Conservation (phyloP, 257 asterid species). For the Solanum infundibuliforme region DNA sequence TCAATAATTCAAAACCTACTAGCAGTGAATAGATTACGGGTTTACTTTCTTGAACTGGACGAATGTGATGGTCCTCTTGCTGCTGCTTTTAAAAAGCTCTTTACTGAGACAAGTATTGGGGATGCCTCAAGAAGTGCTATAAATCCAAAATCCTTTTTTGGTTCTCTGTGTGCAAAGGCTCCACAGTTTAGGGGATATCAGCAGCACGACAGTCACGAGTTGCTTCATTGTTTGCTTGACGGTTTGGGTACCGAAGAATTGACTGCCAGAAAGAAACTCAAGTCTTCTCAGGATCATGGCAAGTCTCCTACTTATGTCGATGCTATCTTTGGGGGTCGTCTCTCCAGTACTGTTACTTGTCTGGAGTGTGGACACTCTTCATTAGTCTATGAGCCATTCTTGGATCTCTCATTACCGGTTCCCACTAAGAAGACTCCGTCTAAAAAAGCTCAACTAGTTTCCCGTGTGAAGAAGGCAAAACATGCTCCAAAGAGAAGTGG, state of each 20-base stretch:
- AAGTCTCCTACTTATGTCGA: constrained; percentile 54
- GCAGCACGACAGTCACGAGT: constrained; percentile 94
- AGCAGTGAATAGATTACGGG: constrained; percentile 49
- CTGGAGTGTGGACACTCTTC: constrained; percentile 79
- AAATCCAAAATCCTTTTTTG: constrained; percentile 64
- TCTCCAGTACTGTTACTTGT: constrained; percentile 73
- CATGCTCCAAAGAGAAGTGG: constrained; percentile 54
- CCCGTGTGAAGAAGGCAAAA: constrained; percentile 62
- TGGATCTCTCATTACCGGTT: constrained; percentile 85
- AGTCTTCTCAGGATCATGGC: constrained; percentile 22
- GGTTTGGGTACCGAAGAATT: constrained; percentile 64
- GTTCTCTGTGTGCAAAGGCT: constrained; percentile 63
- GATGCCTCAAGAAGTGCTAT: constrained; percentile 39
- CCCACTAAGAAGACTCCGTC: constrained; percentile 71
- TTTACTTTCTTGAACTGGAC: constrained; percentile 37
- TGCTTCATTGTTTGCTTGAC: constrained; percentile 83
- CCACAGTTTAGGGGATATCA: constrained; percentile 89
- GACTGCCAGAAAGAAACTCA: constrained; percentile 30
- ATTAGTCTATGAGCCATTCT: constrained; percentile 59
- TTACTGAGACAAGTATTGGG: constrained; percentile 39
- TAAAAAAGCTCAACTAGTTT: constrained; percentile 28
- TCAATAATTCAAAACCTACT: constrained; percentile 72
- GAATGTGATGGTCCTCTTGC: constrained; percentile 61
- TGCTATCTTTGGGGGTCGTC: constrained; percentile 72
- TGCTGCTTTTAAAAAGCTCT: constrained; percentile 55